Evolutionary conservation across 2,329 filamentous ascomycete species (phyloP).

Genomic region (Curvularia verruculosa): DNA sequence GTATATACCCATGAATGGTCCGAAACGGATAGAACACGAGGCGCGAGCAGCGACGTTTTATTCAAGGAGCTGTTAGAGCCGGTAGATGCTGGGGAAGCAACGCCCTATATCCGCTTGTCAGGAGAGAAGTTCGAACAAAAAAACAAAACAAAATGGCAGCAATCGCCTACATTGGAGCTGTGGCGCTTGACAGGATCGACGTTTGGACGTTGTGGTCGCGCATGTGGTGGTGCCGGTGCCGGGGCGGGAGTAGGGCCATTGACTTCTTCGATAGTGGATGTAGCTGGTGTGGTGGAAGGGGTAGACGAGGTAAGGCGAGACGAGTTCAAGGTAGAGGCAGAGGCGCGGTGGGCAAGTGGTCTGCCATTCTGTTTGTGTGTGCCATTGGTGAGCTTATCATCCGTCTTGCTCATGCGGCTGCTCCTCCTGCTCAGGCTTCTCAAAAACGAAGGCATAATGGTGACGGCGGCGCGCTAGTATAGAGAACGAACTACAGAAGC

Average conservation of each 20-base stretch:
- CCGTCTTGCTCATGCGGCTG: constrained; percentile 64
- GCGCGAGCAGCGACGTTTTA: constrained; percentile 78
- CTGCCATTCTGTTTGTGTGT: constrained; percentile 28
- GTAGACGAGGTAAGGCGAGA: constrained; percentile 68
- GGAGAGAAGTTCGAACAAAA: background rate
- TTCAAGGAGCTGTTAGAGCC: constrained; percentile 57
- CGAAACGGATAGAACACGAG: constrained; percentile 76
- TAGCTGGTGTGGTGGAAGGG: constrained; percentile 68
- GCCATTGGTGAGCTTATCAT: constrained; percentile 22
- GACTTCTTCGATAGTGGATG: constrained; percentile 73
- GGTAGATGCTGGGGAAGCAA: constrained; percentile 59
- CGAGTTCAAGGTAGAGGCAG: constrained; percentile 66
- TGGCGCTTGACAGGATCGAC: constrained; percentile 59
- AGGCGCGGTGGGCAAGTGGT: constrained; percentile 60
- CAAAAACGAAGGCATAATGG: constrained; percentile 66
- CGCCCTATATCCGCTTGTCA: constrained; percentile 48
- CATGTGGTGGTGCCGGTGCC: constrained; percentile 31
- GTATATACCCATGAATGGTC: constrained; percentile 82
- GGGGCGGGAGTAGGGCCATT: constrained; percentile 52
- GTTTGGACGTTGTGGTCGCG: constrained; percentile 53
- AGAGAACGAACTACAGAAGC: constrained; percentile 17
- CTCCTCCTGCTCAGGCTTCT: constrained; percentile 79
- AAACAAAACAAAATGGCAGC: background rate
- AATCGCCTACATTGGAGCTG: constrained; percentile 54
- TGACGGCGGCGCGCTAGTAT: constrained; percentile 18